Evolutionary conservation across 768 basidiomycete genomes (phyloP), one percentile per base, ranked within the genome.

Genomic region (Pleurotus ostreatus): DNA sequence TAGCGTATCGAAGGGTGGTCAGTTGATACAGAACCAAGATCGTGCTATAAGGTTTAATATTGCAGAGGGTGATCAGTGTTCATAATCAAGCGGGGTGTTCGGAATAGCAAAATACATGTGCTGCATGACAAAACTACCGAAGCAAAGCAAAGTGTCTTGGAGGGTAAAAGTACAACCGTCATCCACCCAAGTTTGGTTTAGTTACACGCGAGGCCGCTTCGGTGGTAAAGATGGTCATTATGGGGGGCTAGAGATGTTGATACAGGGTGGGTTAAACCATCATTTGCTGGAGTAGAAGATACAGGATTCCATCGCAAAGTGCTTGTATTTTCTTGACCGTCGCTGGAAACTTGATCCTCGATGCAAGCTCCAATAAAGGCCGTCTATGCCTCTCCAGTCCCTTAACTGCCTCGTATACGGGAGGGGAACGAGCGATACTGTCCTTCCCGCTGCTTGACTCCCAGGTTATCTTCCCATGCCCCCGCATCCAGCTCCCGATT

Each of bases 301-400:
- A 72, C 56, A 71, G 63, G 49, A 77, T 71, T 55, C 68, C 70
- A 61, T 75, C 74, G 44, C 70, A 72, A 25, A 77, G 63, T 52
- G 61, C 65, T 53, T 72, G 69, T 57, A 73, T 68, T 68, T 72
- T 72, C 44, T 69, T 68, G 58, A 71, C 67, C 45, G 74, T 75
- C 43, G 67, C 66, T 30, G 61, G 55, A 55, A 75, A 74, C 61
- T 66, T 63, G 46, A 71, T 61, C 47, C 61, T 70, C 3, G 59
- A 61, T 48, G 68, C 68, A 16, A 72, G 58, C 53, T 62, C 61
- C 61, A 65, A 62, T 52, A 77, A 59, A 56, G 63, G 66, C 12
- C 61, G 60, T 6, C 68, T 57, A 55, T 68, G 64, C 5, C 25
- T 56, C 60, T 72, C 71, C 15, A 75, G 64, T 40, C 65, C 61